A percentile compares a stretch with the other conserved stretches of the same genome.
Evolutionary conservation across 441 rosid genomes (phyloP).

Genomic region (Arabidopsis lyrata): DNA sequence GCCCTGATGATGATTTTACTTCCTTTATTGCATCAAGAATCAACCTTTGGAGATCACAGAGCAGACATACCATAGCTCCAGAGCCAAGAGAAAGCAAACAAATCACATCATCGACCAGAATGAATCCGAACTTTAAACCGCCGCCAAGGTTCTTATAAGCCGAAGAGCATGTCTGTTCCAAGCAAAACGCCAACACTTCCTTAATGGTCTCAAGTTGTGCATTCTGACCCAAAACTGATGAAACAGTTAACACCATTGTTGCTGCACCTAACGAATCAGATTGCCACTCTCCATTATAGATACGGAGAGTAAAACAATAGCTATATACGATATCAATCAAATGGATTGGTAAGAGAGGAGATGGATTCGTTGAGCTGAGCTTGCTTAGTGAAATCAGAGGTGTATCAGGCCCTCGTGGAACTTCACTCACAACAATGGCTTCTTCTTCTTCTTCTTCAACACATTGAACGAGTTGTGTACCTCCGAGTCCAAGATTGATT

Average conservation of each 20-base stretch:
- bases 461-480: slow-evolving; percentile 70
- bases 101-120: slow-evolving; percentile 63
- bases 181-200: slow-evolving; percentile 69
- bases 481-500: slow-evolving; percentile 64
- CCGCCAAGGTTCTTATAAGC: slow-evolving; percentile 78
- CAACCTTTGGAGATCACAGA: slow-evolving; percentile 78
- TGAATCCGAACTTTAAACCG: slow-evolving; percentile 70
- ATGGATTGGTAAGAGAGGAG: slow-evolving; percentile 77
- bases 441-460: slow-evolving; percentile 46
- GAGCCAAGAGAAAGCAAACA: slow-evolving; percentile 62
- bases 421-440: slow-evolving; percentile 45
- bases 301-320: slow-evolving; percentile 81
- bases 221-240: slow-evolving; percentile 71
- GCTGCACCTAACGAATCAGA: slow-evolving; percentile 78
- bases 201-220: slow-evolving; percentile 65
- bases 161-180: slow-evolving; percentile 85
- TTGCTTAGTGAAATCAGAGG: slow-evolving; percentile 61
- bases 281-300: slow-evolving; percentile 92
- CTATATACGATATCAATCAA: slow-evolving; percentile 72
- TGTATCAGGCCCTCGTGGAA: slow-evolving; percentile 76
- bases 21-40: slow-evolving; percentile 61
- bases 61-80: slow-evolving; percentile 65
- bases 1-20: slow-evolving; percentile 49
- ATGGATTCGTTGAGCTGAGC: slow-evolving; percentile 69
- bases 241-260: slow-evolving; percentile 57